Conservation (phyloP, 495 filamentous ascomycete genomes). For the Pyronema domesticum region DNA sequence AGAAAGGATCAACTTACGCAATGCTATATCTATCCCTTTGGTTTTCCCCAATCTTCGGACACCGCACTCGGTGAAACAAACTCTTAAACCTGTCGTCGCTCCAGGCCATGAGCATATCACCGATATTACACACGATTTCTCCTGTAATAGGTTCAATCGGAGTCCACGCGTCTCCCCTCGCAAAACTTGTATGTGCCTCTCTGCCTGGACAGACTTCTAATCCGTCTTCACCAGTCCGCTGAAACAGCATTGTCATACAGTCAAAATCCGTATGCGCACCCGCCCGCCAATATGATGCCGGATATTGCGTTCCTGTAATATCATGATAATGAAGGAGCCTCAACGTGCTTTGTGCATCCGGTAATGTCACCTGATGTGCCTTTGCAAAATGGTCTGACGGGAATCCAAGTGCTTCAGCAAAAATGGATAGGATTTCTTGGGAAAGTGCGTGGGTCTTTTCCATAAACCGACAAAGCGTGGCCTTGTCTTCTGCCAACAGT, state of each 20-base stretch:
- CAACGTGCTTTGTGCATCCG: conserved; percentile 38
- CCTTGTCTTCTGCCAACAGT: conserved; percentile 31
- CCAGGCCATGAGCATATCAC: conserved; percentile 52
- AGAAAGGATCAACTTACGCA: conserved; percentile 24
- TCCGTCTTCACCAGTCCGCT: conserved; percentile 42
- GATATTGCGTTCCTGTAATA: conserved; percentile 28
- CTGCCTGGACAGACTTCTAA: conserved; percentile 50
- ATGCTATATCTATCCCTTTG: conserved; percentile 44
- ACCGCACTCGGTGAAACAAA: conserved; percentile 44
- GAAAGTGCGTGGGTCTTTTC: conserved; percentile 33
- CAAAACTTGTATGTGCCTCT: conserved; percentile 42
- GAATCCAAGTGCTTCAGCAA: conserved; percentile 41
- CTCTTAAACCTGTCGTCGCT: conserved; percentile 52
- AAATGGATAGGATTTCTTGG: conserved; percentile 40
- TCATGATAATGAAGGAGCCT: conserved; percentile 41
- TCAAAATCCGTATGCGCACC: conserved; percentile 50
- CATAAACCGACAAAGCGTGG: conserved; percentile 35
- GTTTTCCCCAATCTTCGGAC: conserved; percentile 35
- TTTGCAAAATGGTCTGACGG: conserved; percentile 38
- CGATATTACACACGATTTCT: conserved; percentile 50
- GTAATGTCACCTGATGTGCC: conserved; percentile 33
- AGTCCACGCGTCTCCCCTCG: conserved; percentile 43
- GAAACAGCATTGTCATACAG: conserved; percentile 48
- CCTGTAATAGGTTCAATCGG: conserved; percentile 38
- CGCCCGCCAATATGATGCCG: conserved; percentile 40